phyloP scores from a whole-genome alignment of 1,284 basidiomycete genomes.

The Cutaneotrichosporon sp. region DNA sequence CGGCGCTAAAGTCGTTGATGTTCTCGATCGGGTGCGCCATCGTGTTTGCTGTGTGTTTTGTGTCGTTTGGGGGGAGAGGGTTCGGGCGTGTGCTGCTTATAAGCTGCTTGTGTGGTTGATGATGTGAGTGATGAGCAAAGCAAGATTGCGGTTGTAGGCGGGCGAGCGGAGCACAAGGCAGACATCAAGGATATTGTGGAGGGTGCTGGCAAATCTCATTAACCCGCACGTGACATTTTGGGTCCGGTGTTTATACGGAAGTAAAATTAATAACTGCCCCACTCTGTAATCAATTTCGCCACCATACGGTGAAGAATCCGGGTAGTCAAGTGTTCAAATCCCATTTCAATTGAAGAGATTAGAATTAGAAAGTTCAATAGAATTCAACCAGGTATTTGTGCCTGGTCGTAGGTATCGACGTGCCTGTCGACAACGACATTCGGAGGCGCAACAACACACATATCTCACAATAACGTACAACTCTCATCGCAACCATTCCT shows the following conservation, averaged over 20 bases:
- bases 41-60: conserved; percentile 6
- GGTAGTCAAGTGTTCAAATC: no score
- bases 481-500: no score
- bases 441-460: no score
- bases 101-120: neutral
- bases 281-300: no score
- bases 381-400: no score
- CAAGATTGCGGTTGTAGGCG: neutral
- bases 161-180: neutral
- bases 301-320: no score
- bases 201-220: conserved; percentile 2
- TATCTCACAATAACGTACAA: no score
- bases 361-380: no score
- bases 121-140: conserved; percentile 2
- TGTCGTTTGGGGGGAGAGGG: neutral
- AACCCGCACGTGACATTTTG: neutral
- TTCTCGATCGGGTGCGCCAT: conserved; percentile 23
- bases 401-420: no score
- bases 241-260: neutral
- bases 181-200: neutral
- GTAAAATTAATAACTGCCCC: neutral
- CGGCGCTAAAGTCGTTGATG: conserved; percentile 65
- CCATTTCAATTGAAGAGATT: no score
- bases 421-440: no score
- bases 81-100: neutral